Conservation (phyloP, 148 eudicot species). For the Tetragonia tetragonoides region DNA sequence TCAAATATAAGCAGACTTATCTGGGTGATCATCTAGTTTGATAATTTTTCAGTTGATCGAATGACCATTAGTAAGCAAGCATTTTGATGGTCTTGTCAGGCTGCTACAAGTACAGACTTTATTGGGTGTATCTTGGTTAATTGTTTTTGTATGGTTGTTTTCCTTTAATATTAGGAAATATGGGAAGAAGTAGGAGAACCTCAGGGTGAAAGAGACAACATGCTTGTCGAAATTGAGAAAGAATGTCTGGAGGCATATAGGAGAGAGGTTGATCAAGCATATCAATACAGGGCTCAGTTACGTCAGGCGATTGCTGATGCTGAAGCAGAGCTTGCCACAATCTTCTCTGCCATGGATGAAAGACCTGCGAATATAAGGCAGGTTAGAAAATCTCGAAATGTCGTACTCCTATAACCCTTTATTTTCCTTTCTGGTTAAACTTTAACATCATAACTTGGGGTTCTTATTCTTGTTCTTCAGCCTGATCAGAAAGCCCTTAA, state of each 20-base stretch:
- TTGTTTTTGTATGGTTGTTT: constrained; percentile 7
- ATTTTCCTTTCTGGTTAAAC: neutral
- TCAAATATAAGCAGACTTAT: too few relatives aligned
- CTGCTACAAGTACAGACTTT: neutral
- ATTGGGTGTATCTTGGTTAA: neutral
- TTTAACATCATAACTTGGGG: neutral
- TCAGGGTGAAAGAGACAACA: constrained; percentile 55
- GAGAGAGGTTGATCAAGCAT: constrained; percentile 77
- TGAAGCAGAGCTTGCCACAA: constrained; percentile 69
- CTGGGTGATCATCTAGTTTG: neutral
- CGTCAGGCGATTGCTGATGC: constrained; percentile 69
- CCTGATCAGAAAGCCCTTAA: constrained; percentile 44
- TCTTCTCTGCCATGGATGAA: constrained; percentile 63
- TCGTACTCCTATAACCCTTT: neutral
- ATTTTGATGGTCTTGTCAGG: too few relatives aligned
- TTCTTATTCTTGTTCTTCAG: constrained; percentile 18
- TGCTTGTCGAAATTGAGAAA: constrained; percentile 71
- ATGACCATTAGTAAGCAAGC: too few relatives aligned
- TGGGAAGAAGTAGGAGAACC: constrained; percentile 91
- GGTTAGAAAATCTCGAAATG: constrained; percentile 36
- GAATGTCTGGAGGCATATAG: constrained; percentile 74
- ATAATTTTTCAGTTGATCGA: neutral
- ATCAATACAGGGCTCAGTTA: constrained; percentile 51
- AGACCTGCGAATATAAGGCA: constrained; percentile 43
- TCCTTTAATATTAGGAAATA: constrained; percentile 52